These are phyloP conservation scores for Fulvia fulva DNA, from an alignment of 2,329 filamentous ascomycete species.

Conservation along the genomic window DNA sequence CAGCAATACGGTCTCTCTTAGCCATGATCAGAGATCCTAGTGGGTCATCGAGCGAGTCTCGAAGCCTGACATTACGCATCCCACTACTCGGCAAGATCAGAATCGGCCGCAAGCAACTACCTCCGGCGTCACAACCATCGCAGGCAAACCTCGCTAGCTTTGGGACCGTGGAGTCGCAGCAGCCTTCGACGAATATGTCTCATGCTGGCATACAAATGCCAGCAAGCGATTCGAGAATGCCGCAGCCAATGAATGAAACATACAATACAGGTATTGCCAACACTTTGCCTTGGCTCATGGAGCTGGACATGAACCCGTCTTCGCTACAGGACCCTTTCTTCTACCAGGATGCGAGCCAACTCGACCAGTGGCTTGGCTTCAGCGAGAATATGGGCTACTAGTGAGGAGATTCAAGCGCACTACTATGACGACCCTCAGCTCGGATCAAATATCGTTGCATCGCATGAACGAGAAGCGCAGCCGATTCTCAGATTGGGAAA, in stretches of 20 bases:
- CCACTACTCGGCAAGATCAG: slow-evolving; percentile 22
- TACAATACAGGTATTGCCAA: background rate
- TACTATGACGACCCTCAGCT: no score
- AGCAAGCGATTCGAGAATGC: background rate
- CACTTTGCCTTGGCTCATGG: slow-evolving; percentile 18
- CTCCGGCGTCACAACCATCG: background rate
- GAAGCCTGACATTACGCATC: slow-evolving; percentile 14
- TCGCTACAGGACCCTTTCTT: slow-evolving; percentile 20
- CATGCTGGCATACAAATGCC: background rate
- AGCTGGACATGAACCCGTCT: slow-evolving; percentile 19
- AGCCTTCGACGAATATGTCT: background rate
- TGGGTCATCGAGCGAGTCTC: background rate
- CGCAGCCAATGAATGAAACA: background rate
- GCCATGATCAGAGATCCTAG: slow-evolving; percentile 13
- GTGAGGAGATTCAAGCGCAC: no score
- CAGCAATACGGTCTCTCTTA: slow-evolving; percentile 18
- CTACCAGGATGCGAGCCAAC: slow-evolving; percentile 8
- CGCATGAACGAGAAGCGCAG: no score
- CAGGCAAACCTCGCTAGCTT: background rate
- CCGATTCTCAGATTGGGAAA: no score
- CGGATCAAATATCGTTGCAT: no score
- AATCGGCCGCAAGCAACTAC: slow-evolving; percentile 12
- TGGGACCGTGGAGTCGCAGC: background rate
- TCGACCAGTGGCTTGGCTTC: slow-evolving; percentile 13
- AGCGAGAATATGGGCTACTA: background rate